Conservation (phyloP, 176 grass and related monocot species). For the Pharus latifolius region DNA sequence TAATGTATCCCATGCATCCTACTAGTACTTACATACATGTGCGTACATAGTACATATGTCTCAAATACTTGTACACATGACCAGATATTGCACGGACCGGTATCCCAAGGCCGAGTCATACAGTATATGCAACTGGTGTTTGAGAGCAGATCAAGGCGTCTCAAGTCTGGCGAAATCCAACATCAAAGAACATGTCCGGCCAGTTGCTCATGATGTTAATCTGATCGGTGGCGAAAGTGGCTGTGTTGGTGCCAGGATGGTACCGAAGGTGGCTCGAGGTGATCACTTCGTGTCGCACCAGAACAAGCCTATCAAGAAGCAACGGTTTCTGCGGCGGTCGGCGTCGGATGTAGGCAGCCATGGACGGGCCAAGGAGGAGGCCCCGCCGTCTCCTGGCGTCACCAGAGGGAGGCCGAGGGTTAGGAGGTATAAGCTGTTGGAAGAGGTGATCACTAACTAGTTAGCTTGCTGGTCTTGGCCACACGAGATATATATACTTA, state of each 20-base stretch:
- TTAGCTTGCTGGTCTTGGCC: not conserved
- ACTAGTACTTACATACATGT: not conserved
- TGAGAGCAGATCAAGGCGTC: constrained; percentile 32
- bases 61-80: not conserved
- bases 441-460: constrained; percentile 59
- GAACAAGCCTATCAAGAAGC: constrained; percentile 88
- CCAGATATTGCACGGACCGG: constrained; percentile 81
- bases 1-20: constrained; percentile 1
- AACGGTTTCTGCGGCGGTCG: constrained; percentile 53
- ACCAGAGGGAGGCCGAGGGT: constrained; percentile 50
- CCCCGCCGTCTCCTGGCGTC: constrained; percentile 34
- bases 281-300: constrained; percentile 38
- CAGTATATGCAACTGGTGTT: constrained; percentile 83
- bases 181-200: constrained; percentile 5
- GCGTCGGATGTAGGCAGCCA: constrained; percentile 50
- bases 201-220: constrained; percentile 2
- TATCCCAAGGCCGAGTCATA: constrained; percentile 79
- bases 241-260: not conserved
- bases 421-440: constrained; percentile 82
- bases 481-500: no score
- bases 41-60: not conserved
- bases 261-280: constrained; percentile 44
- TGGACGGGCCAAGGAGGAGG: constrained; percentile 23
- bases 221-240: not conserved
- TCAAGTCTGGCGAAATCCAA: constrained; percentile 20